These are phyloP conservation scores for Zea luxurians DNA, from an alignment of 176 grass and related monocot genomes.

Conservation along the genomic window DNA sequence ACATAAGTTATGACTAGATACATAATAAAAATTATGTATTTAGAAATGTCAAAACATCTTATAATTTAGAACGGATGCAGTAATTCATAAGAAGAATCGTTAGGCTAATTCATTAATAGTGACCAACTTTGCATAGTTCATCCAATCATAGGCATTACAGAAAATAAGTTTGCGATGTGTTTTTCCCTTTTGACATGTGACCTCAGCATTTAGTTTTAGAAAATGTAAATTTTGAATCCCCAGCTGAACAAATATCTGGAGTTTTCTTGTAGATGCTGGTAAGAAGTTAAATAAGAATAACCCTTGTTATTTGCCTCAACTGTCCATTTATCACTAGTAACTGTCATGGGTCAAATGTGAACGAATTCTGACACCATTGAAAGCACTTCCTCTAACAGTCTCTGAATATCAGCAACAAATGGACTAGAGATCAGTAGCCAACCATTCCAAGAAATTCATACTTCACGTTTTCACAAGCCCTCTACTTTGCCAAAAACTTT, in stretches of 20 bases:
- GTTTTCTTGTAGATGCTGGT: not conserved
- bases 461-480: not conserved
- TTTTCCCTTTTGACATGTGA: not conserved
- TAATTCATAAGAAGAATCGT: not conserved
- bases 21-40: too few species aligned
- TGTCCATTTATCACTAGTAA: constrained; percentile 9
- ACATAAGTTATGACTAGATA: too few species aligned
- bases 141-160: constrained; percentile 1
- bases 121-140: constrained; percentile 15
- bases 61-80: too few species aligned
- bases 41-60: too few species aligned
- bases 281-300: constrained; percentile 20
- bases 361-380: constrained; percentile 16
- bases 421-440: not conserved
- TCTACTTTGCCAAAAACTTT: constrained; percentile 1
- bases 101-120: constrained; percentile 6
- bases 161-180: not conserved
- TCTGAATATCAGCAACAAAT: not conserved
- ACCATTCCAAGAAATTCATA: not conserved
- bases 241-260: constrained; percentile 11
- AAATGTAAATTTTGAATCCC: not conserved
- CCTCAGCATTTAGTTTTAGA: constrained; percentile 2
- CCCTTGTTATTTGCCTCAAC: not conserved
- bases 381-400: not conserved
- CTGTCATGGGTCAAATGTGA: constrained; percentile 10